phyloP scores from a whole-genome alignment of 169 alveolate genomes.

The Theileria equi region DNA sequence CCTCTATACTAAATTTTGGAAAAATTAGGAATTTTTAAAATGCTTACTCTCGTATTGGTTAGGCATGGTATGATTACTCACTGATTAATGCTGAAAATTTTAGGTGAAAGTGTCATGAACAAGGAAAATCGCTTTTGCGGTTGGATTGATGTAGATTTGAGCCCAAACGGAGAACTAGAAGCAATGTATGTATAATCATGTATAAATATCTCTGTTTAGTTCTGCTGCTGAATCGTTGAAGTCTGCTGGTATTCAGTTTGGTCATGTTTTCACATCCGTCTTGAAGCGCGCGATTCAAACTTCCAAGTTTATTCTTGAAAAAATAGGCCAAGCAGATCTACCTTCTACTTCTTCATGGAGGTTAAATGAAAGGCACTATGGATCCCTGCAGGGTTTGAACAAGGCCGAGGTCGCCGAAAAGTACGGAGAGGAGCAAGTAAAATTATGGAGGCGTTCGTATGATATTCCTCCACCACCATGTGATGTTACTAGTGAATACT shows the following conservation, averaged over 20 bases:
- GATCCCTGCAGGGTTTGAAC: slow-evolving; percentile 95
- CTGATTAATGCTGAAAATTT: not conserved
- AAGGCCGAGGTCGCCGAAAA: slow-evolving; percentile 94
- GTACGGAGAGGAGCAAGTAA: slow-evolving; percentile 94
- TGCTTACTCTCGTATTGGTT: slow-evolving; percentile 37
- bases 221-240: slow-evolving; percentile 89
- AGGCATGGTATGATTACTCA: slow-evolving; percentile 49
- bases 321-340: slow-evolving; percentile 83
- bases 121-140: slow-evolving; percentile 96
- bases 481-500: slow-evolving; percentile 83
- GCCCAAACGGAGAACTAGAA: slow-evolving; percentile 90
- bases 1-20: too few species aligned
- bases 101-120: slow-evolving; percentile 95
- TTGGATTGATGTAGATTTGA: slow-evolving; percentile 95
- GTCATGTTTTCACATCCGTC: slow-evolving; percentile 92
- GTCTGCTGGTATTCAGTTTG: slow-evolving; percentile 85
- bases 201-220: slow-evolving; percentile 39
- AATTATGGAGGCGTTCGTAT: slow-evolving; percentile 94
- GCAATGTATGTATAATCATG: slow-evolving; percentile 67
- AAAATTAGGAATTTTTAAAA: slow-evolving; percentile 7
- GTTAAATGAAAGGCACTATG: slow-evolving; percentile 97
- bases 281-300: slow-evolving; percentile 93
- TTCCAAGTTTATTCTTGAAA: slow-evolving; percentile 85
- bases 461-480: slow-evolving; percentile 97
- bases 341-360: slow-evolving; percentile 90